Percentiles rank a stretch among this genome's conserved stretches.
Conservation (phyloP, 1,139 yeast species). For the Yamadazyma blattariae region DNA sequence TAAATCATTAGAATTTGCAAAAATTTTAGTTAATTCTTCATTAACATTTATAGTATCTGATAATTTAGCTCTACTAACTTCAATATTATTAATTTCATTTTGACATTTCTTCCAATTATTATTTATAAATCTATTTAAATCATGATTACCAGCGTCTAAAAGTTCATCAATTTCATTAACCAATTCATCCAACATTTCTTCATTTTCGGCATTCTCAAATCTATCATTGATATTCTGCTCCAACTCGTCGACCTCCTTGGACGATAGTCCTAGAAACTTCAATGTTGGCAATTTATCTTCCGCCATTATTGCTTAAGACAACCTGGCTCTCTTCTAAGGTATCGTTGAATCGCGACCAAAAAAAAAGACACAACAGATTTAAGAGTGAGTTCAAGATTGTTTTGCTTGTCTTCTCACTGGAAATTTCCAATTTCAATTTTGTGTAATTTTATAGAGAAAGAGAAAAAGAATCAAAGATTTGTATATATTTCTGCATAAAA, state of each 20-base stretch:
- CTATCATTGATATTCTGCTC: background rate
- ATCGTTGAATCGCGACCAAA: no score
- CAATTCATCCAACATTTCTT: conserved; percentile 11
- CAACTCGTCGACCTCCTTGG: background rate
- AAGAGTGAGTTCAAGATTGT: no score
- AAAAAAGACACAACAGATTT: no score
- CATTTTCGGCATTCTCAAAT: conserved; percentile 12
- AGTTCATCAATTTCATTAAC: conserved; percentile 8
- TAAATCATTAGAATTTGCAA: conserved; percentile 60
- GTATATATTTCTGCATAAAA: no score
- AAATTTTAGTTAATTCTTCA: conserved; percentile 46
- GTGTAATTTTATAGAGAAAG: no score
- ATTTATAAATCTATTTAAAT: conserved; percentile 24
- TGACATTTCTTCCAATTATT: conserved; percentile 31
- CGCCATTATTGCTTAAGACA: conserved; percentile 1
- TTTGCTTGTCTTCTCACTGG: no score
- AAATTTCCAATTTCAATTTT: no score
- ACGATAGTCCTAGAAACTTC: background rate
- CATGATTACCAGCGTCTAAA: conserved; percentile 18
- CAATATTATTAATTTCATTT: conserved; percentile 35
- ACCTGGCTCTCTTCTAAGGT: no score
- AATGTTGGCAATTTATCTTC: background rate
- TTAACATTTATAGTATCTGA: conserved; percentile 38
- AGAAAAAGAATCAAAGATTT: no score
- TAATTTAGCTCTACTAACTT: conserved; percentile 36